Percentiles rank a stretch among this genome's conserved stretches.
Evolutionary conservation across 2,329 filamentous ascomycete genomes (phyloP).

Genomic region (Trichophyton mentagrophytes): DNA sequence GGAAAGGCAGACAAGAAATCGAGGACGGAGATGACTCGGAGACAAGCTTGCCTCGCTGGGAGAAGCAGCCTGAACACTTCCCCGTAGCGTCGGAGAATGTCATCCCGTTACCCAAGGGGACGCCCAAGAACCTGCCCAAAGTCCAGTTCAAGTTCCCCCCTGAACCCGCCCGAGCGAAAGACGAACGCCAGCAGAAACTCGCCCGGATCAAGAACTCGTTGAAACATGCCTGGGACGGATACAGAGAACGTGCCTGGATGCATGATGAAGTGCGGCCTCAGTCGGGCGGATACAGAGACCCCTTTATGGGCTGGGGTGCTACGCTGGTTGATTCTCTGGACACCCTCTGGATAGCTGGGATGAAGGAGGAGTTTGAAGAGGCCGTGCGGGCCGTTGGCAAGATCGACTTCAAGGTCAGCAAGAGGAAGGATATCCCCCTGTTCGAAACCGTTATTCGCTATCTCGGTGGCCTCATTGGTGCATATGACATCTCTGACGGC

Average conservation of each 20-base stretch:
- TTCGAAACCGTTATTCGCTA: constrained; percentile 43
- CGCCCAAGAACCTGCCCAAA: constrained; percentile 17
- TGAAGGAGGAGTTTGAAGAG: constrained; percentile 44
- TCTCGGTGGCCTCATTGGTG: constrained; percentile 41
- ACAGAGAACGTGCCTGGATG: constrained; percentile 51
- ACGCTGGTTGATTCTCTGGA: constrained; percentile 50
- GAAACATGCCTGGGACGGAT: constrained; percentile 45
- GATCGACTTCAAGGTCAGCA: constrained; percentile 41
- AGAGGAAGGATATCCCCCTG: constrained; percentile 27
- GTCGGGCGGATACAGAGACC: constrained; percentile 40
- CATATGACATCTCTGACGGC: constrained; percentile 48
- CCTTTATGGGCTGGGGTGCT: constrained; percentile 52
- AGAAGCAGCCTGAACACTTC: constrained; percentile 60
- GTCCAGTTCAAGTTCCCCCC: constrained; percentile 20
- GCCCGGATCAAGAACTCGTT: constrained; percentile 42
- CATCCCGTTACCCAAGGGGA: constrained; percentile 47
- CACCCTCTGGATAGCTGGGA: constrained; percentile 50
- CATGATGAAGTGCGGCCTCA: constrained; percentile 51
- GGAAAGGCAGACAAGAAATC: constrained; percentile 25
- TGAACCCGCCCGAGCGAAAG: constrained; percentile 19
- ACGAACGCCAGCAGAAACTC: constrained; percentile 29
- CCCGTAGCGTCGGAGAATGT: constrained; percentile 59
- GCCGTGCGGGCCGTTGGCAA: constrained; percentile 41
- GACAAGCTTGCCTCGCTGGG: constrained; percentile 49
- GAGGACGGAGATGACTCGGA: constrained; percentile 16